Base-by-base conservation (phyloP, 1,284 basidiomycete species). In the Irpex sp. region DNA sequence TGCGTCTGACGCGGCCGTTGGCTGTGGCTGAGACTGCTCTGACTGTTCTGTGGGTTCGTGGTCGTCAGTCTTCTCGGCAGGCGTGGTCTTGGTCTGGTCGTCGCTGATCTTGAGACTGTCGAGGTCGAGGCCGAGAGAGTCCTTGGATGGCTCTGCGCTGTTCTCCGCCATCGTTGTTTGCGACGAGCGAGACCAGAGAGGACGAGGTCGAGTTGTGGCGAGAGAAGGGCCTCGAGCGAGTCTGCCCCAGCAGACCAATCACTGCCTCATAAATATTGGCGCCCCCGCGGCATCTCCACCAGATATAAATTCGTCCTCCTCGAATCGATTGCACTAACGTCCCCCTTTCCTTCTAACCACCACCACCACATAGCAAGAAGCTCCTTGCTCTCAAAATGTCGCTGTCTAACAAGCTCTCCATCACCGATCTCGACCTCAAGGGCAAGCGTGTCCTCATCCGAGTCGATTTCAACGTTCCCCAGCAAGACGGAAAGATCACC, bases 391-490 rank as follows among this genome's bases (percentile, higher is more conserved):
- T 11, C 21, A 57, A 78, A 77, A 98, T 97, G 96, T 98, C 96
- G 69, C 92, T 98, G 78, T 91, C 96, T 48, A 95, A 90, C 82
- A 98, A 97, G 78, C 86, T 97, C 70, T 85, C 91, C 69, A 95
- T 99, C 80, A 93, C 89, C 69, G 97, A 98, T 81, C 82, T 96
- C 75, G 87, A 92, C 72, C 89, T 98, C 82, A 88, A 88, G 73
- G 92, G 82, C 76, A 96, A 94, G 79, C 92, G 93, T 70, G 96
- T 98, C 74, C 90, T 98, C 72, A 94, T 97, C 76, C 92, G 95
- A 69, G 94, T 98, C 72, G 97, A 99, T 85, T 99, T 99, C 83
- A 99, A 99, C 80, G 97, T 99, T 69, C 97, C 97, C 68, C 88
- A 94, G 80, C 84, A 90, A 73, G 89, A 90, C 68, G 89, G 89